Conservation (phyloP, 805 yeast species). For the Metschnikowia bowlesiae region DNA sequence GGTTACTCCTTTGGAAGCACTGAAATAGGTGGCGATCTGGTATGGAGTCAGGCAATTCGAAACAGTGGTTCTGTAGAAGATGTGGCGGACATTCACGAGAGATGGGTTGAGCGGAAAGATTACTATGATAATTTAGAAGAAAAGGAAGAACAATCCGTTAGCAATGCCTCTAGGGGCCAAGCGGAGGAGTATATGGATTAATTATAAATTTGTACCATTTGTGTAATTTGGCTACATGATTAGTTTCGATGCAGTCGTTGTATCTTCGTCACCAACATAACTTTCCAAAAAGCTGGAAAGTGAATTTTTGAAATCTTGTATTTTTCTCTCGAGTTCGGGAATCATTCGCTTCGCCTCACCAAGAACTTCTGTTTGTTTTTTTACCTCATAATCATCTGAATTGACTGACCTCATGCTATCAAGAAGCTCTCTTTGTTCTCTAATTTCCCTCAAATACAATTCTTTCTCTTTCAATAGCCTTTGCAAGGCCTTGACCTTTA, state of each 20-base stretch:
- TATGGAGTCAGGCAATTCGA: slow-evolving; percentile 95
- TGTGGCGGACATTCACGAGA: slow-evolving; percentile 76
- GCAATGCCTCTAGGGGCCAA: background rate
- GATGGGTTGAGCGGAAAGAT: slow-evolving; percentile 89
- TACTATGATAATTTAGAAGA: slow-evolving; percentile 56
- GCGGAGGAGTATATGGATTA: slow-evolving; percentile 14
- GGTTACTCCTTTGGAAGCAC: slow-evolving; percentile 92
- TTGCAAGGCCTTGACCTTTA: slow-evolving; percentile 64
- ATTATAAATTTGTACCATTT: background rate
- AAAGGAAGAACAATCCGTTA: slow-evolving; percentile 20
- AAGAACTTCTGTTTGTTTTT: slow-evolving; percentile 39
- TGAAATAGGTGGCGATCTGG: slow-evolving; percentile 94
- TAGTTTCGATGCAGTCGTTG: slow-evolving; percentile 23
- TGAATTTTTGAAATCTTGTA: slow-evolving; percentile 30
- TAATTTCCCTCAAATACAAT: slow-evolving; percentile 55
- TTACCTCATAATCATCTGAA: slow-evolving; percentile 63
- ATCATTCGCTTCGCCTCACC: slow-evolving; percentile 39
- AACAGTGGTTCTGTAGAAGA: slow-evolving; percentile 56
- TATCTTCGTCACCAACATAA: slow-evolving; percentile 34
- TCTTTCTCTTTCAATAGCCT: slow-evolving; percentile 65
- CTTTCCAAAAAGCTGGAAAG: slow-evolving; percentile 37
- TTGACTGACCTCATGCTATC: slow-evolving; percentile 41
- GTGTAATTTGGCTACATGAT: background rate
- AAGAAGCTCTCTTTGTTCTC: slow-evolving; percentile 49
- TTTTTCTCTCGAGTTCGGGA: slow-evolving; percentile 18